Base-by-base conservation (phyloP, 176 grass and related monocot genomes). In the Areca catechu region DNA sequence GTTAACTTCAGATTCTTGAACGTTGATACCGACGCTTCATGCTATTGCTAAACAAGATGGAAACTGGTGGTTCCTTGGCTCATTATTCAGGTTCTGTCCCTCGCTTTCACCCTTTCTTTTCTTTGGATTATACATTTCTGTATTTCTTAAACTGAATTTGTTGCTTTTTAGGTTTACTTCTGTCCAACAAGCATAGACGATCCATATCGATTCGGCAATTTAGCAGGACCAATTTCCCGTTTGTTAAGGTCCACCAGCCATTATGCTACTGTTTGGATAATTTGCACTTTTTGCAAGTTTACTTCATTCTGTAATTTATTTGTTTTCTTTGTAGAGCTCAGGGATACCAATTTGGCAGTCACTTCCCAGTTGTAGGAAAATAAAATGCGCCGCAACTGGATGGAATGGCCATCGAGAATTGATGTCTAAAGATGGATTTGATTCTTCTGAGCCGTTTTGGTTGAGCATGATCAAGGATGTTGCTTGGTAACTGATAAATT, bases 381-480 rank as follows among this genome's bases (percentile, higher is more conserved):
- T 76, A 48, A 54, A 57, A 27, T 75, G 60, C 72, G 60, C 79
- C 10, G 47, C 79, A 58, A 54, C 24, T 24, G 61, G 66, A 53
- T 53, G 25, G 29, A 69, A 66, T 51, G 61, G 16, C 19, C 56
- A 50, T 67, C 24, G 49, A 48, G 57, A 57, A 51, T 59, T 63
- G 17, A 66, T 34, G 24, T 76, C 49, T 67, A 54, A 69, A 3
- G 60, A 67, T 58, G 61, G 22, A 50, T 72, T 50, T 61, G 48
- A 60, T 19, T 15, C 23, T 19, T 15, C 23, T 71, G 72, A 82
- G 52, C 72, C 72, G 43, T 72, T 82, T 67, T 71, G 67, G 79
- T 67, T 54, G 22, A 71, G 61, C 62, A 28, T 67, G 65, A 47
- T 82, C 5, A 76, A 82, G 64, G 79, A 67, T 67, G 51, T 66